These are phyloP conservation scores for Mucor indicus DNA, from an alignment of 371 early-diverging fungal species.

Conservation along the genomic window DNA sequence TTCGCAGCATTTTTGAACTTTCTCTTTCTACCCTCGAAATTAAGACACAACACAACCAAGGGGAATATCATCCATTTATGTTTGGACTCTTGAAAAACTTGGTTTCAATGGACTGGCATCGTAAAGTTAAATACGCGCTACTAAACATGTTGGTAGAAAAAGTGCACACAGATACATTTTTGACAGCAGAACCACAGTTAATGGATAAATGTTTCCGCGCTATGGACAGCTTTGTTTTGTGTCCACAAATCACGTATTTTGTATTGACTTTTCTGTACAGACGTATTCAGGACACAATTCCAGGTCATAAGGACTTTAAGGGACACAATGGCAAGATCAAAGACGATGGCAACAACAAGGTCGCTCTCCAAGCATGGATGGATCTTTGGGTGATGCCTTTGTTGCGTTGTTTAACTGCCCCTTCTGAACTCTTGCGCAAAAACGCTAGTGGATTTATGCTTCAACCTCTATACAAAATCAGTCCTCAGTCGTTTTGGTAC, in stretches of 20 bases:
- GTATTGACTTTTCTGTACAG: constrained; percentile 32
- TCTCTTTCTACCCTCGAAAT: constrained; percentile 52
- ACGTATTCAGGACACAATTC: constrained; percentile 36
- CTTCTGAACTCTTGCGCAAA: constrained; percentile 37
- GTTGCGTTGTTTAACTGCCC: constrained; percentile 30
- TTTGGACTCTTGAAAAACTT: constrained; percentile 41
- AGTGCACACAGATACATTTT: constrained; percentile 50
- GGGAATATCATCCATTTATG: constrained; percentile 40
- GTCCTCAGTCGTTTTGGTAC: constrained; percentile 40
- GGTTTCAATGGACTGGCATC: constrained; percentile 56
- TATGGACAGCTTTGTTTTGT: constrained; percentile 63
- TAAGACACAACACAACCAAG: constrained; percentile 27
- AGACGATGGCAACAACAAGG: constrained; percentile 10
- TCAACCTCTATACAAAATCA: constrained; percentile 36
- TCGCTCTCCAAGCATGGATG: constrained; percentile 28
- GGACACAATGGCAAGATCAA: constrained; percentile 36
- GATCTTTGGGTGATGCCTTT: constrained; percentile 37
- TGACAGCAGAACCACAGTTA: constrained; percentile 53
- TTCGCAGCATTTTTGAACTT: constrained; percentile 62
- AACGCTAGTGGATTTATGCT: constrained; percentile 36
- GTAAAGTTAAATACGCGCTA: constrained; percentile 71
- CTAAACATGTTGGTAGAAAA: constrained; percentile 63
- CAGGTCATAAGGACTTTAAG: constrained; percentile 26
- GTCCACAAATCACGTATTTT: constrained; percentile 59
- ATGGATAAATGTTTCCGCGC: constrained; percentile 57